A percentile compares a stretch with the other conserved stretches of the same genome.
Conservation (phyloP, 768 basidiomycete genomes). For the Tricholoma furcatifolium region DNA sequence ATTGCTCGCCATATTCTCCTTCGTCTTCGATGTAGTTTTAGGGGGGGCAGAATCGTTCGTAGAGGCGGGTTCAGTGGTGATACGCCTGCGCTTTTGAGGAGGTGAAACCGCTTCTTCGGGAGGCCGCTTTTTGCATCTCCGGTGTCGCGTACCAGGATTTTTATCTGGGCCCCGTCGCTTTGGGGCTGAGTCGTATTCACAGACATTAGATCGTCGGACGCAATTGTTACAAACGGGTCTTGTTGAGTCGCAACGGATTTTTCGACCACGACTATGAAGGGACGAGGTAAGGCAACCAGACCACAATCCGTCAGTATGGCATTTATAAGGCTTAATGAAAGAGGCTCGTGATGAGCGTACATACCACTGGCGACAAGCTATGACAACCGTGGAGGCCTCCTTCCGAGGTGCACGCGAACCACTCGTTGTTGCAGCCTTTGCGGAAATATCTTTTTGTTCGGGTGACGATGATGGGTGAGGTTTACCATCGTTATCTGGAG, state of each 20-base stretch:
- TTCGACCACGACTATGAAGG: constrained; percentile 68
- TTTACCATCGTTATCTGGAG: constrained; percentile 29
- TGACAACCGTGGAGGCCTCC: constrained; percentile 67
- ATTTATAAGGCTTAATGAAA: constrained; percentile 42
- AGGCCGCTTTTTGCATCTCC: constrained; percentile 81
- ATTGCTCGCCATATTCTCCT: constrained; percentile 36
- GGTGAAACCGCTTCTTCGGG: constrained; percentile 50
- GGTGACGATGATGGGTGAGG: constrained; percentile 32
- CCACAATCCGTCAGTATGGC: constrained; percentile 29
- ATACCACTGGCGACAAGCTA: constrained; percentile 84
- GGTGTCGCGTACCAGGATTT: constrained; percentile 78
- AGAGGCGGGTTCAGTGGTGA: constrained; percentile 25
- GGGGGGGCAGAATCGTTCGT: constrained; percentile 29
- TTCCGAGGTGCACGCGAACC: constrained; percentile 44
- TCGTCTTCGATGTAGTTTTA: constrained; percentile 31
- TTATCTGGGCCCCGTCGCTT: constrained; percentile 87
- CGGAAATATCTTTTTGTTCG: constrained; percentile 34
- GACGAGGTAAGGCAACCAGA: constrained; percentile 29
- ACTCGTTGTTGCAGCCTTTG: constrained; percentile 24
- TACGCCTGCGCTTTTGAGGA: constrained; percentile 54
- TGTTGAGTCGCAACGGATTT: constrained; percentile 85
- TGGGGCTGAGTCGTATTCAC: constrained; percentile 77
- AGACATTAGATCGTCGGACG: constrained; percentile 70
- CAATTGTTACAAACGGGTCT: constrained; percentile 83
- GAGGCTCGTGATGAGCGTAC: constrained; percentile 29